A percentile compares a stretch with the other conserved stretches of the same genome.
phyloP scores from a whole-genome alignment of 176 grass and related monocot species.

The Poa pratensis region DNA sequence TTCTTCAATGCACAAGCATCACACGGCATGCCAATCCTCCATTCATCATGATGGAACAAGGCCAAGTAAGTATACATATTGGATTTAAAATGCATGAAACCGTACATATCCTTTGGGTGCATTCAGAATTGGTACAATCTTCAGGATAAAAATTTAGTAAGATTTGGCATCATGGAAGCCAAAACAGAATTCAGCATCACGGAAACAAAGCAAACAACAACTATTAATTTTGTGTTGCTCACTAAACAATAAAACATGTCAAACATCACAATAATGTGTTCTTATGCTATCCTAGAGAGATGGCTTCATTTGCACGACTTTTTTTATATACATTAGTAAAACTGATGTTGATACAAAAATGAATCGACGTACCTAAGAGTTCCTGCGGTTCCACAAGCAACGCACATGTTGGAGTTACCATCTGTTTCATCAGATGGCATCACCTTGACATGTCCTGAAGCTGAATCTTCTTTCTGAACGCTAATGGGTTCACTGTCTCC shows the following conservation, averaged over 20 bases:
- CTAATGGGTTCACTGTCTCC: slow-evolving; percentile 34
- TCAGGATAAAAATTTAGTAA: background rate
- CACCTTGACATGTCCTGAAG: slow-evolving; percentile 28
- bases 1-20: background rate
- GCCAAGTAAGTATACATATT: background rate
- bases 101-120: background rate
- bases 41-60: background rate
- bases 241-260: background rate
- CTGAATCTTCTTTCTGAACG: slow-evolving; percentile 38
- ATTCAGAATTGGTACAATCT: background rate
- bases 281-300: slow-evolving; percentile 7
- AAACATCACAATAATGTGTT: slow-evolving; percentile 7
- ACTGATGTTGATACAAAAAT: slow-evolving; percentile 10
- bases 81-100: background rate
- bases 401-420: slow-evolving; percentile 42
- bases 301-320: background rate
- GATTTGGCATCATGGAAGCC: background rate
- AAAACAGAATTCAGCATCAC: background rate
- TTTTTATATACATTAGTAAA: background rate
- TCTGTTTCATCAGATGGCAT: slow-evolving; percentile 42
- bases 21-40: background rate
- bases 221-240: background rate
- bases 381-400: slow-evolving; percentile 60
- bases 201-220: background rate
- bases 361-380: slow-evolving; percentile 58